phyloP scores from a whole-genome alignment of 768 basidiomycete genomes.

The Pleurotus citrinopileatus region DNA sequence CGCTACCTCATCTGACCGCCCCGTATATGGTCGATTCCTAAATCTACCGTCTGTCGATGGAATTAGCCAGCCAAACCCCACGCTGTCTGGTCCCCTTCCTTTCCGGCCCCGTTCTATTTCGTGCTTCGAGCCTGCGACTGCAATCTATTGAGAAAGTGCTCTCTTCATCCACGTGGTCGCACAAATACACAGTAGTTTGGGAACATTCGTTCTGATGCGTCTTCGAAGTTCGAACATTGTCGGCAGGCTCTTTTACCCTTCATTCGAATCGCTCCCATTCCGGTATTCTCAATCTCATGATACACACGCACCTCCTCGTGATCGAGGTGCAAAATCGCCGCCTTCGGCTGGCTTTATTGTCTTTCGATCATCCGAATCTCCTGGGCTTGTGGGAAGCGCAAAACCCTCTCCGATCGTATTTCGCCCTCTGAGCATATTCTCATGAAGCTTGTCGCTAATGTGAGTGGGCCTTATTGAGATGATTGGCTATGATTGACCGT shows the following conservation, averaged over 20 bases:
- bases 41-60: too few species aligned
- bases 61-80: too few species aligned
- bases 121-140: neutral
- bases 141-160: neutral
- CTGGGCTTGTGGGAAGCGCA: neutral
- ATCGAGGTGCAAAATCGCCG: neutral
- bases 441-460: conserved; percentile 1
- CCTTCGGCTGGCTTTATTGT: conserved; percentile 3
- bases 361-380: conserved; percentile 1
- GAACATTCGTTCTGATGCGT: neutral
- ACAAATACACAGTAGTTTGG: neutral
- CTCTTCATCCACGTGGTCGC: neutral
- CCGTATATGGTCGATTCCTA: neutral
- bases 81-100: too few species aligned
- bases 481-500: neutral
- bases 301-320: neutral
- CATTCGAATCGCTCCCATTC: neutral
- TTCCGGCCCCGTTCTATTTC: neutral
- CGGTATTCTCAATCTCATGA: neutral
- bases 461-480: neutral
- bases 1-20: neutral
- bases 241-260: neutral
- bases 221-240: neutral
- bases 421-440: neutral
- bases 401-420: conserved; percentile 5